These are phyloP conservation scores for Hanseniaspora guilliermondii DNA, from an alignment of 805 yeast genomes.

Conservation along the genomic window DNA sequence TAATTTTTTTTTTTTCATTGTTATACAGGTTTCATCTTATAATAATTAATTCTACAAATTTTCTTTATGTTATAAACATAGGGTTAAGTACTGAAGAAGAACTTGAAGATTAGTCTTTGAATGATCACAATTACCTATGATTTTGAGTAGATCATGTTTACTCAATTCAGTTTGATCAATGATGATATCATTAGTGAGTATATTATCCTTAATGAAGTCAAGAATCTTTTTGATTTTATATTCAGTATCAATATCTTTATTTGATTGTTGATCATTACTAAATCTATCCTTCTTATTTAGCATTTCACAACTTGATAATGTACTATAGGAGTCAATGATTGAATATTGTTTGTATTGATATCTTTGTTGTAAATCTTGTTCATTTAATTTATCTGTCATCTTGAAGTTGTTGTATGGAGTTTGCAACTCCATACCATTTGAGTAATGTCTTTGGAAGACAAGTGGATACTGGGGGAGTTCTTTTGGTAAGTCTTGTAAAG, in stretches of 20 bases:
- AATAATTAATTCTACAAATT: too few relatives aligned
- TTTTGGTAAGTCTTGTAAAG: neutral
- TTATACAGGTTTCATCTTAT: too few relatives aligned
- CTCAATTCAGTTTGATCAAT: neutral
- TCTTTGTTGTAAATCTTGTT: neutral
- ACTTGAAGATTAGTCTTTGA: neutral
- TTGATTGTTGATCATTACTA: slow-evolving; percentile 1
- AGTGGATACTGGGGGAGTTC: neutral
- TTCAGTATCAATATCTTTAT: neutral
- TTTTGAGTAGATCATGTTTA: neutral
- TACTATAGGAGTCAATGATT: neutral
- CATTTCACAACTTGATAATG: neutral
- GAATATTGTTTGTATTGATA: neutral
- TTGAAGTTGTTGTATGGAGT: too few relatives aligned
- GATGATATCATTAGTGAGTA: neutral
- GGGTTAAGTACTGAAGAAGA: neutral
- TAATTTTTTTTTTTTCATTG: too few relatives aligned
- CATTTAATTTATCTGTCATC: neutral
- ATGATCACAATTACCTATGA: neutral
- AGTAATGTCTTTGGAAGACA: neutral
- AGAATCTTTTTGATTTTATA: neutral
- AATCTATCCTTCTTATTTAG: neutral
- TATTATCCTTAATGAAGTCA: neutral
- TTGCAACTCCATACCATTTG: too few relatives aligned
- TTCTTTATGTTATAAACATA: too few relatives aligned